These are phyloP conservation scores for Metschnikowia borealis DNA, from an alignment of 805 yeast genomes.

Conservation along the genomic window DNA sequence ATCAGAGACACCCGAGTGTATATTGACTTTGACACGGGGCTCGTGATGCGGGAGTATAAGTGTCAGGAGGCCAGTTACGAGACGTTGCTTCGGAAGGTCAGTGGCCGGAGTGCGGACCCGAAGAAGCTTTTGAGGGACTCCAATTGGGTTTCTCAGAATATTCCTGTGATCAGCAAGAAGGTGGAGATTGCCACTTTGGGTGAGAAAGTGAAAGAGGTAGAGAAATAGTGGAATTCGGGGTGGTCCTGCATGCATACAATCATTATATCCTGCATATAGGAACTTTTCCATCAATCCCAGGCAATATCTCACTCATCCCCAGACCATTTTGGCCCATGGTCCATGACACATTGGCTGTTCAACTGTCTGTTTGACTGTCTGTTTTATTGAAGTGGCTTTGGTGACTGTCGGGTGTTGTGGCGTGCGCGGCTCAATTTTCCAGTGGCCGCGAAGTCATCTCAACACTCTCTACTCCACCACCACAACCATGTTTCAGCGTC, in stretches of 20 bases:
- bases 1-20: slow-evolving; percentile 81
- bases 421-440: neutral
- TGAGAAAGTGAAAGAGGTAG: too few species aligned
- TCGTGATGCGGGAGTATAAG: slow-evolving; percentile 73
- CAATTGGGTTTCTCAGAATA: slow-evolving; percentile 62
- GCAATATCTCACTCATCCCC: too few species aligned
- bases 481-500: neutral
- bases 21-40: slow-evolving; percentile 65
- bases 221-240: too few species aligned
- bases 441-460: neutral
- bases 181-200: slow-evolving; percentile 12
- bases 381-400: too few species aligned
- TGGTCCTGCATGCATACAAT: neutral
- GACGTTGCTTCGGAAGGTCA: slow-evolving; percentile 25
- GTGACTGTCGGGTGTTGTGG: too few species aligned
- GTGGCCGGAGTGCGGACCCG: slow-evolving; percentile 33
- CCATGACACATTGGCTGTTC: too few species aligned
- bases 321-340: too few species aligned
- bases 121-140: slow-evolving; percentile 63
- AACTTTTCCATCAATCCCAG: too few species aligned
- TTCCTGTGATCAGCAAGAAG: slow-evolving; percentile 39
- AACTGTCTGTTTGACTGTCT: too few species aligned
- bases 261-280: too few species aligned
- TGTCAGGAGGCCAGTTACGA: slow-evolving; percentile 45
- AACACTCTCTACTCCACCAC: neutral